Evolutionary conservation across 495 filamentous ascomycete species (phyloP), one percentile per base, ranked within the genome.

Genomic region (Aspergillus wentii): DNA sequence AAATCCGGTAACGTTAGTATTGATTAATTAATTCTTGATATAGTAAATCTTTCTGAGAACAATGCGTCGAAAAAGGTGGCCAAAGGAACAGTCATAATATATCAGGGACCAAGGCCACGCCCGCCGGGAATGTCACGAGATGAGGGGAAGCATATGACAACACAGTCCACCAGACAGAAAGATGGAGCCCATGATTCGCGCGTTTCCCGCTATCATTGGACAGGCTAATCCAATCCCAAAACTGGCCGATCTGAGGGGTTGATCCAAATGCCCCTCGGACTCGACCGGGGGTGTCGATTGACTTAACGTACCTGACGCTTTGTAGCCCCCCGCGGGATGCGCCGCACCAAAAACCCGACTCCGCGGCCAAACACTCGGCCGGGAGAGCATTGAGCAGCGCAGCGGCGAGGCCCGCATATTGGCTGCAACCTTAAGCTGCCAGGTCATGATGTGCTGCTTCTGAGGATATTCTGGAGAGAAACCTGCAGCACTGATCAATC

Each of bases 341-440:
- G n/a, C n/a, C n/a, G n/a, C n/a, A n/a, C n/a, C n/a, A n/a, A n/a
- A n/a, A n/a, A n/a, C n/a, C n/a, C n/a, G n/a, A n/a, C n/a, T n/a
- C n/a, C n/a, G n/a, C n/a, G n/a, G n/a, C n/a, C n/a, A n/a, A 13
- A n/a, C 49, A 60, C 52, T 60, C 52, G 58, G 52, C 58, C 60
- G 62, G 62, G 52, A 58, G 45, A 55, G 34, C 13, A 43, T 35
- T 16, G 49, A 40, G 42, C 39, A 40, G 35, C 60, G 51, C 30
- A 60, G 43, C 62, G 62, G 59, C 51, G 54, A 41, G 33, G 58
- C 56, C 61, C 61, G 60, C 49, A 56, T 26, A 32, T 46, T 54
- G 30, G 56, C 49, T 31, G 56, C 55, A 42, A 68, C 48, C 43
- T 51, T 59, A 46, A 52, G 47, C 54, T 58, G 59, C 56, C 56